A percentile compares a stretch with the other conserved stretches of the same genome.
phyloP scores from a whole-genome alignment of 495 filamentous ascomycete genomes.

The Penicillium atrosanguineum region DNA sequence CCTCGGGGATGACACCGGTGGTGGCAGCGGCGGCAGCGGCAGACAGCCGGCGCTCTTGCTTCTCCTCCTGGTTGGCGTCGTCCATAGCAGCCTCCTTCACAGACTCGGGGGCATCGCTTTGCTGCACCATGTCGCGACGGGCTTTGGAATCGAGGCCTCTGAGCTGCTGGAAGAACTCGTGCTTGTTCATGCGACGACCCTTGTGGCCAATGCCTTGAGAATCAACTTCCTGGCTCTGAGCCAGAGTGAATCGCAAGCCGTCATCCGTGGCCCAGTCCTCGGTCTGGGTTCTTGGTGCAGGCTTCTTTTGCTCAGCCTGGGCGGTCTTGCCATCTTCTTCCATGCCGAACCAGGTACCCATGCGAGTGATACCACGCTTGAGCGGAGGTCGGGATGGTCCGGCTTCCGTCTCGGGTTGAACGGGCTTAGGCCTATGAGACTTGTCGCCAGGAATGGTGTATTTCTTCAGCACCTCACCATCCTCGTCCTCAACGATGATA shows the following conservation, averaged over 20 bases:
- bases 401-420: conserved; percentile 20
- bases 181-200: conserved; percentile 82
- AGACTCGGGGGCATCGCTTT: conserved; percentile 60
- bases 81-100: conserved; percentile 55
- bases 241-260: conserved; percentile 82
- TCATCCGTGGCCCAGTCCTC: conserved; percentile 67
- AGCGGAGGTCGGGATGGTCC: conserved; percentile 34
- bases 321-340: conserved; percentile 48
- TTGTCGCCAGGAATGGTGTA: conserved; percentile 71
- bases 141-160: conserved; percentile 74
- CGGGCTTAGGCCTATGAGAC: conserved; percentile 7
- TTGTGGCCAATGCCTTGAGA: conserved; percentile 36
- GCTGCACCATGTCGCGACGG: conserved; percentile 66
- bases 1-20: conserved; percentile 16
- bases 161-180: conserved; percentile 86
- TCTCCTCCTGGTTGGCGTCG: conserved; percentile 33
- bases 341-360: conserved; percentile 63
- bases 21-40: conserved; percentile 17
- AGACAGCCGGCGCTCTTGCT: conserved; percentile 27
- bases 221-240: conserved; percentile 32
- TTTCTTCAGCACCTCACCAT: conserved; percentile 96
- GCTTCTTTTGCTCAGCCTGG: conserved; percentile 32
- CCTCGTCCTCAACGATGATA: conserved; percentile 97
- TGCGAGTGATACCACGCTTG: conserved; percentile 51
- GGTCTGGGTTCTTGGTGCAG: conserved; percentile 22